Evolutionary conservation across 306 rosid genomes (phyloP), one percentile per base, ranked within the genome.

Genomic region (Begonia loranthoides): DNA sequence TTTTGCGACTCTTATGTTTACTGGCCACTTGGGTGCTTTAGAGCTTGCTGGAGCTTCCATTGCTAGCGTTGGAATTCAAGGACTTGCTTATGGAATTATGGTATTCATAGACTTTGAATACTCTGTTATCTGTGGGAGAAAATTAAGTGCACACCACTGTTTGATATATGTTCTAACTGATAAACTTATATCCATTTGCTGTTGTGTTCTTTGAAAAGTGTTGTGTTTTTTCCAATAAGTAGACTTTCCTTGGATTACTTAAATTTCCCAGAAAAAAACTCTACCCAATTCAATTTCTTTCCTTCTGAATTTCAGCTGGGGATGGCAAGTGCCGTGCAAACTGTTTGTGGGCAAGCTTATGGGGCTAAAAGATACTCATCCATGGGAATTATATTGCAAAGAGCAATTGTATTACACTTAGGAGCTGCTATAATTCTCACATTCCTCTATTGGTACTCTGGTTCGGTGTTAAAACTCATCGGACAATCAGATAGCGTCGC

Each of bases 271-370:
- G 36, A 28, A 28, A 28, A 28, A 19, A 2, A 28, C 36, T 28
- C 36, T 28, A 28, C 36, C 22, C 4, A 28, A 28, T 28, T 40
- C 39, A 10, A 5, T 33, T 39, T 39, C n/a, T 0, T 19, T 15
- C 15, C 9, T 49, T 56, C 10, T 28, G 49, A 22, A 45, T 19
- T 60, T 24, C 61, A 80, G 94, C 28, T 78, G 51, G 94, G 90
- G 1, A 81, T 84, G 90, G 89, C 94, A 2, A 78, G 82, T 68
- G 94, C 90, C 0, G 87, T 81, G 52, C 90, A 80, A 71, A 84
- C 87, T 9, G 78, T 81, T 15, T 84, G 92, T 50, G 92, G 95
- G 13, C 90, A 78, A 68, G 90, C 95, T 16, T 78, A 71, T 33
- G 90, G 90, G 15, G 95, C 95, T 3, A 78, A 58, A 15, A 84